Conservation (phyloP, 805 yeast species). For the Starmerella cellae region DNA sequence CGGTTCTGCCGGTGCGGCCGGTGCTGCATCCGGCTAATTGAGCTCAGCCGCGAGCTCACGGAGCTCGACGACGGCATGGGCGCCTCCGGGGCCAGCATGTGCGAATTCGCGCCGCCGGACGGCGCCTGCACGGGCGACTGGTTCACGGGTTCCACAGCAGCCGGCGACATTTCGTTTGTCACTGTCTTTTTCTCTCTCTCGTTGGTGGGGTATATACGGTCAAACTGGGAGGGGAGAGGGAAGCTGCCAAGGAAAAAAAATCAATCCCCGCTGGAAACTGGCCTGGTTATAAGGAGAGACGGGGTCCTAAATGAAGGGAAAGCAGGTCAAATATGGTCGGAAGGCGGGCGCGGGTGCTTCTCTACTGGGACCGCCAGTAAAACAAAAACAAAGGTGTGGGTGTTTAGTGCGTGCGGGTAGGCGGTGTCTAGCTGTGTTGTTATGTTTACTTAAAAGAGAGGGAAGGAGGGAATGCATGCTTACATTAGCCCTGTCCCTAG, state of each 20-base stretch:
- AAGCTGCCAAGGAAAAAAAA: too few species aligned
- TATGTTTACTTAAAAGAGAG: not conserved
- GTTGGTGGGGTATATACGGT: too few species aligned
- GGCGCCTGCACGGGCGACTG: not conserved
- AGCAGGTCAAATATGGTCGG: too few species aligned
- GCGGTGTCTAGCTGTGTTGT: not conserved
- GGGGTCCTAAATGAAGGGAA: too few species aligned
- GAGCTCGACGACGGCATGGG: constrained; percentile 10
- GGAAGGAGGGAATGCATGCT: not conserved
- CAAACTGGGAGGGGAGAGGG: too few species aligned
- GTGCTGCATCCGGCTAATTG: constrained; percentile 20
- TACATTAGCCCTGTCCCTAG: not conserved
- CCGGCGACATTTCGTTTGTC: not conserved
- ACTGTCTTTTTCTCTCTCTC: too few species aligned
- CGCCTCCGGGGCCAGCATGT: not conserved
- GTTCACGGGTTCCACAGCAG: not conserved
- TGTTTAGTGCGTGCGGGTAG: too few species aligned
- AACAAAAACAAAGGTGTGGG: too few species aligned
- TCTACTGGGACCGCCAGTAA: too few species aligned
- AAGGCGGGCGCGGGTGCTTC: too few species aligned
- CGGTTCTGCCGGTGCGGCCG: constrained; percentile 30
- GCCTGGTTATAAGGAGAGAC: too few species aligned
- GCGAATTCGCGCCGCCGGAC: not conserved
- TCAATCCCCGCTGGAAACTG: too few species aligned
- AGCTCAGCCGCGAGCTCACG: constrained; percentile 15